A percentile compares a stretch with the other conserved stretches of the same genome.
phyloP scores from a whole-genome alignment of 768 basidiomycete species.

The Tylopilus vinaceipallidus region DNA sequence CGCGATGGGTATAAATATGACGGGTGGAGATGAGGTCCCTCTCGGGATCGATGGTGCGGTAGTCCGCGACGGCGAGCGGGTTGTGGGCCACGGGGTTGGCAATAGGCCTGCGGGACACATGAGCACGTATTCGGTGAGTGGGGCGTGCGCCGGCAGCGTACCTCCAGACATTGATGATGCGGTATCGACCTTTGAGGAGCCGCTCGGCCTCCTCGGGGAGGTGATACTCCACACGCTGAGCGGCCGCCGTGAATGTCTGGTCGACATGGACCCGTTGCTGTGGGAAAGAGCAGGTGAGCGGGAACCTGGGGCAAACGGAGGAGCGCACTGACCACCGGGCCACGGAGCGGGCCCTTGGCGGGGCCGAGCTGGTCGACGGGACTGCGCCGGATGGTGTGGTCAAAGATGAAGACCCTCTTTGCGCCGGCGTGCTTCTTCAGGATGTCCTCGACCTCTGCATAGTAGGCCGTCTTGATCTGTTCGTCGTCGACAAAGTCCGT shows the following conservation, averaged over 20 bases:
- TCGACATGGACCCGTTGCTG: constrained; percentile 46
- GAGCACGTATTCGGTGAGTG: not conserved
- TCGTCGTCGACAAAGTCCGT: constrained; percentile 41
- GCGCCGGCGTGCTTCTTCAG: constrained; percentile 40
- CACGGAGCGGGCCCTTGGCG: constrained; percentile 14
- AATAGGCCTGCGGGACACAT: constrained; percentile 31
- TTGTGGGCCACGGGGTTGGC: constrained; percentile 37
- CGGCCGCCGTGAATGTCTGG: constrained; percentile 39
- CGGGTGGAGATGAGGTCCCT: constrained; percentile 38
- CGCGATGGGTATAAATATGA: constrained; percentile 34
- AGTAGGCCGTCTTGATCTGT: constrained; percentile 37
- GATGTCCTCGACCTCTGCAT: constrained; percentile 41
- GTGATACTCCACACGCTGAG: constrained; percentile 38
- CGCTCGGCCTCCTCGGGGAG: constrained; percentile 41
- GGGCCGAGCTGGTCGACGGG: not conserved
- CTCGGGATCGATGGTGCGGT: constrained; percentile 34
- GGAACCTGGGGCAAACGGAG: constrained; percentile 3
- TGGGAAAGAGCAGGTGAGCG: not conserved
- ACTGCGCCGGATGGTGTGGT: constrained; percentile 43
- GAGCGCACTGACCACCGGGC: constrained; percentile 33
- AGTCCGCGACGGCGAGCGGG: constrained; percentile 44
- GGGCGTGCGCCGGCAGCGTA: not conserved
- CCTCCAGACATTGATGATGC: constrained; percentile 49
- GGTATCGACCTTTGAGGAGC: constrained; percentile 39
- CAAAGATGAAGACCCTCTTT: constrained; percentile 42